Percentiles rank a stretch among this genome's conserved stretches.
Evolutionary conservation across 495 filamentous ascomycete species (phyloP).

Genomic region (Neurospora discreta): DNA sequence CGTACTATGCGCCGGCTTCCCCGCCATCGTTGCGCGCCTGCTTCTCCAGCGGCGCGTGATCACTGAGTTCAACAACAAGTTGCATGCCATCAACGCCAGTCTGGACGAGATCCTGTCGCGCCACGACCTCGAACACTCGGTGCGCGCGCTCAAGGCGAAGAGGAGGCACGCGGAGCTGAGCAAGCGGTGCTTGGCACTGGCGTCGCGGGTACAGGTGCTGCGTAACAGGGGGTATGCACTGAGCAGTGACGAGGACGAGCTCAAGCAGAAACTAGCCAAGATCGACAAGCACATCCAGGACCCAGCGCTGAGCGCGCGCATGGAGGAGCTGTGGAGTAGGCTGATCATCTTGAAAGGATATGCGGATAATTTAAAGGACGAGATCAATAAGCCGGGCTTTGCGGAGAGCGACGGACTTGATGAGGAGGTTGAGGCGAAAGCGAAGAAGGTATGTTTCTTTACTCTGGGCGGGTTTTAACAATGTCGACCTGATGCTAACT

Average conservation of each 20-base stretch:
- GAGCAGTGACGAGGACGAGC: constrained; percentile 78
- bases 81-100: constrained; percentile 84
- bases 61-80: constrained; percentile 57
- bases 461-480: background rate
- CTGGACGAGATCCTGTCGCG: constrained; percentile 67
- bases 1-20: constrained; percentile 46
- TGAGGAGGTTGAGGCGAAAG: constrained; percentile 66
- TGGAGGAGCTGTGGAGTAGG: constrained; percentile 94
- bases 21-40: constrained; percentile 61
- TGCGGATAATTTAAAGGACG: constrained; percentile 63
- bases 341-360: constrained; percentile 78
- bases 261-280: constrained; percentile 69
- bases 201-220: constrained; percentile 83
- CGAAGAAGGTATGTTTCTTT: constrained; percentile 64
- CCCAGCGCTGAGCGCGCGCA: constrained; percentile 68
- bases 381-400: constrained; percentile 56
- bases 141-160: constrained; percentile 68
- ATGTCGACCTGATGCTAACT: constrained; percentile 16
- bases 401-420: constrained; percentile 49
- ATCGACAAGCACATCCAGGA: constrained; percentile 72
- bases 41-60: constrained; percentile 65
- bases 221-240: constrained; percentile 88
- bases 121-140: constrained; percentile 71
- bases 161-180: constrained; percentile 70
- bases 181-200: constrained; percentile 71